Evolutionary conservation across 164 flowering plant species (phyloP).

Genomic region (Amborella trichopoda): DNA sequence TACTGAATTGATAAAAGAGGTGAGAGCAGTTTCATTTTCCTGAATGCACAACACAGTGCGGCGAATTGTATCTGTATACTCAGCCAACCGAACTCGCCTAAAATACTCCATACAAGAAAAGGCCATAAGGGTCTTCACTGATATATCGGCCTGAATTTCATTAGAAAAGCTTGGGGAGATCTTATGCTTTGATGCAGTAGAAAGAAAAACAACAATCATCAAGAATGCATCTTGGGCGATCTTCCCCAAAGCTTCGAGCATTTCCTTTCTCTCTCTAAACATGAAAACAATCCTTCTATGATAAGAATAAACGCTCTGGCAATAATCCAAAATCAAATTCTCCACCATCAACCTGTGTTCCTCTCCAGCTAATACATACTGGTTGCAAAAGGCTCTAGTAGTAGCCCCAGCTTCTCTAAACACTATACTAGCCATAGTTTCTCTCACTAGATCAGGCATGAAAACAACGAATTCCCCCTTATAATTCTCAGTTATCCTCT

Average conservation of each 20-base stretch:
- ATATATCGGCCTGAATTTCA: conserved; percentile 36
- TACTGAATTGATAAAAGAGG: conserved; percentile 57
- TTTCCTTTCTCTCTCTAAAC: conserved; percentile 19
- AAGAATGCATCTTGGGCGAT: conserved; percentile 88
- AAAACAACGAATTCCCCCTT: conserved; percentile 7
- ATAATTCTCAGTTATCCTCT: conserved; percentile 12
- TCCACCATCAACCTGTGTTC: conserved; percentile 49
- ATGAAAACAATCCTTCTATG: conserved; percentile 23
- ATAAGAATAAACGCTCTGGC: conserved; percentile 45
- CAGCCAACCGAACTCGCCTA: conserved; percentile 67
- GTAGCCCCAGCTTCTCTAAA: conserved; percentile 84
- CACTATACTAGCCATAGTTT: conserved; percentile 35
- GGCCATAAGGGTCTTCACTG: conserved; percentile 51
- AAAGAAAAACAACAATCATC: conserved; percentile 81
- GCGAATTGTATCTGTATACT: conserved; percentile 74
- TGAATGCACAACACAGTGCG: conserved; percentile 49
- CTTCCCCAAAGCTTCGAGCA: conserved; percentile 63
- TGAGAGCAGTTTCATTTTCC: conserved; percentile 57
- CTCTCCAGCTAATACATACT: conserved; percentile 51
- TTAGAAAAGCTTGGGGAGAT: conserved; percentile 26
- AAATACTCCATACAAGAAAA: conserved; percentile 89
- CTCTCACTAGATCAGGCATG: conserved; percentile 24
- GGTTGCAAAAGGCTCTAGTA: conserved; percentile 70
- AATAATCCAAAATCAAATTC: conserved; percentile 58
- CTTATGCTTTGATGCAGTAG: conserved; percentile 66